Evolutionary conservation across 2,329 filamentous ascomycete genomes (phyloP), one percentile per base, ranked within the genome.

Genomic region (Achaetomium macrosporum): DNA sequence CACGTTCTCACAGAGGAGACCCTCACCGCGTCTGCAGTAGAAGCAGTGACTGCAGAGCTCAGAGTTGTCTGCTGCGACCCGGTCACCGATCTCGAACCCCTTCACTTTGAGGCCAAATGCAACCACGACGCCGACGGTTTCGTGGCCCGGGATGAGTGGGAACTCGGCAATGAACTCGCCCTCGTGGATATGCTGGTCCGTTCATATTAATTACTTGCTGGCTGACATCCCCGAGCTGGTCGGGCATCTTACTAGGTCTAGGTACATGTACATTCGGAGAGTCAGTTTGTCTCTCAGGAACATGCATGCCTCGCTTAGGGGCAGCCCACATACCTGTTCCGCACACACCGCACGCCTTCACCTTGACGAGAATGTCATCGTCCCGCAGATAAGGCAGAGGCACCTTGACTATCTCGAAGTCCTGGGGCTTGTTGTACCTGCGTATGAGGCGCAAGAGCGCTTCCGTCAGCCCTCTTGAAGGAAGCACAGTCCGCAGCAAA

Each of bases 11-110:
- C 85, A 89, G 51, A 87, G 78, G 43, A 88, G 70, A 30, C 81
- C 75, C 65, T 87, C 77, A 48, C 84, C 83, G 52, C 83, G 79
- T 58, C 81, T 79, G 72, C 85, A 88, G 73, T 87, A 87, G 75
- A 85, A 87, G 71, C 85, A 88, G 68, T 84, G 78, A 45, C 79
- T 80, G 68, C 85, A 88, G 41, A 87, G 77, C 66, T 87, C 79
- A 15, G 79, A 79, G 66, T 83, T 83, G 62, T 83, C 80, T 35
- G 78, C 81, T 53, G 79, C 80, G 33, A 87, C 83, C 43, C 82
- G 78, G 62, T 85, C 81, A 50, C 83, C 82, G 51, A 86, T 63
- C 46, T 75, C 63, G 68, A 87, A 82, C 41, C 73, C 76, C 60
- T 76, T 79, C 57, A 85, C 82, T 59, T 81, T 76, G 37, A 54